Base-by-base conservation (phyloP, 345 rosid species). In the Aegle marmelos region DNA sequence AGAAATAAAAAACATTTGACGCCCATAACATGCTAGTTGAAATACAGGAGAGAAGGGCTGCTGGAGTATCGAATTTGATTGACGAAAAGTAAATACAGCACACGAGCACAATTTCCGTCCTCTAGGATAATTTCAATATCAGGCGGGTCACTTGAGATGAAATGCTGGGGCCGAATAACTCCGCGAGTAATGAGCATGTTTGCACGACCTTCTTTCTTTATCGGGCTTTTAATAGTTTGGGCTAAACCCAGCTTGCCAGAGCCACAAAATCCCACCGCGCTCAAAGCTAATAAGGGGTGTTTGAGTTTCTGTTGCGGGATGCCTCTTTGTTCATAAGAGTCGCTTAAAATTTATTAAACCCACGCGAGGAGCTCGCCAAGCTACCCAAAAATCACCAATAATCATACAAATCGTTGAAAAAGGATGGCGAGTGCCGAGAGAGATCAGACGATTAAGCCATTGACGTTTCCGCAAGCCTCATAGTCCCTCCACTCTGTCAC, bases 371-470 rank as follows among this genome's bases (percentile, higher is more conserved):
- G 57, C 22, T 53, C 22, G 4, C 21, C 57, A 17, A 5, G 21
- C 57, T 5, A 53, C 21, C 57, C n/a, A 53, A 53, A 53, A 5
- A 53, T 53, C 57, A 53, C 17, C 2, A 41, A 45, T 10, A 67
- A 76, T 76, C 64, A 54, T 9, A 21, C 0, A 41, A n/a, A 34
- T 30, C 27, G 66, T 75, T 80, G 65, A 75, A 80, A 21, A 5
- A 53, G 3, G 1, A 22, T 0, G 30, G 65, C 17, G 28, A 76
- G 34, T 4, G 59, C 72, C 65, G 67, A 25, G n/a, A 17, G 61
- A 75, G 31, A 63, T 75, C 70, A 13, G 28, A 5, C 22, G 70
- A 28, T 30, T 30, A 16, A 19, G 21, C 34, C 34, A 14, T 76
- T 65, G 63, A 76, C 36, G 27, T 64, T n/a, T 33, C 31, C 30